Evolutionary conservation across 2,329 filamentous ascomycete species (phyloP), one percentile per base, ranked within the genome.

Genomic region (Fusarium nygamai): DNA sequence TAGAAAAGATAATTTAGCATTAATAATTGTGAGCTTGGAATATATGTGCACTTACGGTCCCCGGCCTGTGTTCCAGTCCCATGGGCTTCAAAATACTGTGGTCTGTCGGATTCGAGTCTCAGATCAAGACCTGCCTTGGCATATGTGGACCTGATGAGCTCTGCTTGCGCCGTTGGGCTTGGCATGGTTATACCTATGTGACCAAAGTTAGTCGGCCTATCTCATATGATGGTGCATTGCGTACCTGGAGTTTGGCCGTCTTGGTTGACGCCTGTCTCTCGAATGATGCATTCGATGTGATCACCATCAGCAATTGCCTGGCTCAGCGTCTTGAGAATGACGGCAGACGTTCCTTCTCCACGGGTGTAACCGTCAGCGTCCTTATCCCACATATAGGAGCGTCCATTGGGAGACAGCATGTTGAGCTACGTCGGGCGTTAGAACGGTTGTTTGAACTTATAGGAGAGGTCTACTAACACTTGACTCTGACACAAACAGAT

Each of bases 61-160:
- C 68, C 68, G 5, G 68, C 61, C 9, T 56, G 39, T 8, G 68
- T 71, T 9, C 68, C 68, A 14, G 68, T 71, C 3, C 68, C 68
- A n/a, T 71, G 68, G 9, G 64, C 68, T 7, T 71, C 29, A 29
- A 68, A 57, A 27, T 41, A 57, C 19, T 61, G 58, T 5, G 34
- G 36, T 19, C 58, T 19, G 38, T 43, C 57, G 8, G 19, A n/a
- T 9, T 38, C 29, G 12, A n/a, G 20, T 20, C 24, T 41, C 6
- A 33, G 4, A 24, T 61, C 46, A 19, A 61, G 36, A 12, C 58
- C 58, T 31, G 46, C 46, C 10, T 41, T 56, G 22, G 12, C 17
- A n/a, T 39, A 31, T 4, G 41, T 61, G 22, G 57, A 11, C 20
- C 22, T 24, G n/a, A 41, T 39, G 17, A 51, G 44, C 4, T n/a